Evolutionary conservation across 202 grass and related monocot genomes (phyloP), one percentile per base, ranked within the genome.

Genomic region (Saccharum hybrid): DNA sequence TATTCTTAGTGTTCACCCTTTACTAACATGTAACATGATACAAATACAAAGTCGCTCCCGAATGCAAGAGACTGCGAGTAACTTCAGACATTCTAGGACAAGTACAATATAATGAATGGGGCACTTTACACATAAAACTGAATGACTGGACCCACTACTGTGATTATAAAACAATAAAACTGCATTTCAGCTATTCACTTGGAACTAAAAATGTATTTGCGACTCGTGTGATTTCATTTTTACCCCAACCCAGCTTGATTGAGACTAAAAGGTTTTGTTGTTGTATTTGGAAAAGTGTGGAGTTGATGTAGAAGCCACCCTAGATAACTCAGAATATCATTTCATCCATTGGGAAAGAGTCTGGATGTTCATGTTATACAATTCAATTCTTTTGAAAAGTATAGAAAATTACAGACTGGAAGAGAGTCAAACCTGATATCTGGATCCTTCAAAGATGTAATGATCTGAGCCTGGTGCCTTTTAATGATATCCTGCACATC

Each of bases 401-500:
- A 9, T 7, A 28, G 61, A 38, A 46, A 62, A 66, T 66, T 40
- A 75, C 5, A 88, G 40, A 52, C 0, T 75, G 18, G 6, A 59
- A 54, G 30, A 39, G 1, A 69, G 77, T 74, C 18, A 19, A 86
- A 99, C 96, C 96, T 99, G 87, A 99, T 94, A 96, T 99, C 96
- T 82, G 96, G 93, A 88, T 99, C 96, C 82, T 99, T 99, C 84
- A 99, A 89, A 75, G 96, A 99, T 2, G 91, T 96, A 81, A 99
- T 99, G 70, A 99, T 99, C 73, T 99, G 96, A 84, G 93, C 93
- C 84, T 99, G 96, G 74, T 99, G 96, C 69, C 88, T 95, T 96
- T 96, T 99, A 72, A 99, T 99, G 82, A 99, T 99, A 96, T 99
- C 96, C 75, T 99, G 96, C 34, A 99, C 93, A 88, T 99, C 96